Conservation (phyloP, 73 alveolate genomes). For the Symbiodinium pilosum region DNA sequence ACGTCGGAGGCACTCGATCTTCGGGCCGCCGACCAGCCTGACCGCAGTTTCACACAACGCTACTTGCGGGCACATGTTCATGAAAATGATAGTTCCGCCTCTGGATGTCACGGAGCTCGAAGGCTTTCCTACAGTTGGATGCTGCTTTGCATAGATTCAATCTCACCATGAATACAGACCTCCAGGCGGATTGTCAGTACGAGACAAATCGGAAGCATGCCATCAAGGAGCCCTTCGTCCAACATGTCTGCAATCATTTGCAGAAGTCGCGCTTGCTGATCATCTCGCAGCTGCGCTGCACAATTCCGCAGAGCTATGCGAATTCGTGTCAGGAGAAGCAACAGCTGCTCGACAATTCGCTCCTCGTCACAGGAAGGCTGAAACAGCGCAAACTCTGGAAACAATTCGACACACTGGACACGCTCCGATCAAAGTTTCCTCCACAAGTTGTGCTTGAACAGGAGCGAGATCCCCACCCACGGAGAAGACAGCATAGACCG, state of each 20-base stretch:
- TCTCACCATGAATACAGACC: background rate
- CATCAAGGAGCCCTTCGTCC: constrained; percentile 55
- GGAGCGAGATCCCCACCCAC: constrained; percentile 90
- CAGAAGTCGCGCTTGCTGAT: constrained; percentile 18
- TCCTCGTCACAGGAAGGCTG: constrained; percentile 15
- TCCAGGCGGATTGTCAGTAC: background rate
- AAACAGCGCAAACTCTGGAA: background rate
- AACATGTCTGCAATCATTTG: constrained; percentile 89
- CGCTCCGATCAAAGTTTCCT: background rate
- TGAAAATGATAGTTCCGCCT: background rate
- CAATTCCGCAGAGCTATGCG: constrained; percentile 73
- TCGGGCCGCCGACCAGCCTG: constrained; percentile 18
- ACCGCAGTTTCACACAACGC: background rate
- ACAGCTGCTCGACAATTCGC: constrained; percentile 82
- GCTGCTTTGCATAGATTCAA: too few species aligned
- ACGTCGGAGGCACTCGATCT: background rate
- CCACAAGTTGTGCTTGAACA: constrained; percentile 69
- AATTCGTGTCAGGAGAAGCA: constrained; percentile 38
- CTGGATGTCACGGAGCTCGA: constrained; percentile 67
- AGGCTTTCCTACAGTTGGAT: constrained; percentile 83
- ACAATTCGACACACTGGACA: background rate
- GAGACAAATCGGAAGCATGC: background rate
- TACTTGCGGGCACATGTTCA: background rate
- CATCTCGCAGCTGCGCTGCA: constrained; percentile 23
- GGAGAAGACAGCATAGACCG: constrained; percentile 82